Conservation (phyloP, 2,329 filamentous ascomycete genomes). For the Grosmannia clavigera region DNA sequence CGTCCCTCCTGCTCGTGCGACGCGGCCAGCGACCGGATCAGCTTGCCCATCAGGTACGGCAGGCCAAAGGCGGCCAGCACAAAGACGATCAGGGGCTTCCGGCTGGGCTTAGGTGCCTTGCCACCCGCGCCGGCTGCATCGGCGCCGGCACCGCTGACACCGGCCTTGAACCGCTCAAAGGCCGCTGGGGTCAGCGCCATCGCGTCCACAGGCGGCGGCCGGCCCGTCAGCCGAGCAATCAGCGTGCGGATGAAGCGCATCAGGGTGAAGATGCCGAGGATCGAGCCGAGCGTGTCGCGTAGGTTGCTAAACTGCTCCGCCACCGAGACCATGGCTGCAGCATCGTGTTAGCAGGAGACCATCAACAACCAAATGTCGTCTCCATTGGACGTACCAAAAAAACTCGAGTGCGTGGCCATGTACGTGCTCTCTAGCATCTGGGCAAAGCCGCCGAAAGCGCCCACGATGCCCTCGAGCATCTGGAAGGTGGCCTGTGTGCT, state of each 20-base stretch:
- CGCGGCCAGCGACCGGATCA: conserved; percentile 73
- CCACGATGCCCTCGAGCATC: conserved; percentile 94
- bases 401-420: conserved; percentile 98
- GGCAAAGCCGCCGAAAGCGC: conserved; percentile 91
- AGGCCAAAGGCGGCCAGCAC: conserved; percentile 86
- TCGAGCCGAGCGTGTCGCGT: conserved; percentile 82
- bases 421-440: conserved; percentile 99
- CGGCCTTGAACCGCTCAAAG: conserved; percentile 80
- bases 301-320: conserved; percentile 94
- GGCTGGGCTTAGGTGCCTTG: conserved; percentile 60
- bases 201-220: conserved; percentile 77
- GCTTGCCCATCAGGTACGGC: conserved; percentile 93
- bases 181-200: conserved; percentile 78
- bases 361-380: conserved; percentile 19
- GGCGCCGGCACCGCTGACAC: conserved; percentile 33
- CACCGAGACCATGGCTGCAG: conserved; percentile 89
- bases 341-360: conserved; percentile 1
- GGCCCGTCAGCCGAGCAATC: conserved; percentile 84
- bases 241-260: conserved; percentile 90
- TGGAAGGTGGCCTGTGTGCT: conserved; percentile 95
- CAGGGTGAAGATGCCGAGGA: conserved; percentile 88
- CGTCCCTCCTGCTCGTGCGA: conserved; percentile 76
- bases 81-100: conserved; percentile 95
- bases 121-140: conserved; percentile 45
- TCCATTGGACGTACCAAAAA: conserved; percentile 61